Conservation (phyloP, 371 early-diverging fungal species). For the Nematocida sp. region DNA sequence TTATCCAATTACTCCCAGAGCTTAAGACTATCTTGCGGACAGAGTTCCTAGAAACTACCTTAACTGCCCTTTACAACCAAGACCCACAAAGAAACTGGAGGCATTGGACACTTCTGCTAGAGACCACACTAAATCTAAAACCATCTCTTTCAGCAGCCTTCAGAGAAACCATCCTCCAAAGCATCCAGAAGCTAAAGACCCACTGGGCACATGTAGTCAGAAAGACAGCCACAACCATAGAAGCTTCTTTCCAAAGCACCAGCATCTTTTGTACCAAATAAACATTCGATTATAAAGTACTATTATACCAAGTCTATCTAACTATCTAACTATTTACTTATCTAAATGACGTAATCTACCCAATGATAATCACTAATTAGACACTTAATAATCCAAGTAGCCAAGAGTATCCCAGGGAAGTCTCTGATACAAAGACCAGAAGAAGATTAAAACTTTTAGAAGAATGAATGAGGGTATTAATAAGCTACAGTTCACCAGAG, state of each 20-base stretch:
- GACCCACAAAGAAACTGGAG: conserved; percentile 43
- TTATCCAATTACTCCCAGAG: neutral
- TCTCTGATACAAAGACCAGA: too few species aligned
- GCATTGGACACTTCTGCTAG: conserved; percentile 26
- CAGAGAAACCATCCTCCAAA: neutral
- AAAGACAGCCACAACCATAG: neutral
- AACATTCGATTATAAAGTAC: neutral
- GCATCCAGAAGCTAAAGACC: conserved; percentile 5
- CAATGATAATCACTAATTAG: too few species aligned
- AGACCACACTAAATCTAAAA: neutral
- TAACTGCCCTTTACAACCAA: conserved; percentile 2
- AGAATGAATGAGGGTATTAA: neutral
- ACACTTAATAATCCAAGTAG: too few species aligned
- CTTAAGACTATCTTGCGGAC: neutral
- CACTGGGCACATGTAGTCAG: conserved; percentile 43
- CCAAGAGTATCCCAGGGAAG: too few species aligned
- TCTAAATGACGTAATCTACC: too few species aligned
- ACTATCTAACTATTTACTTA: too few species aligned
- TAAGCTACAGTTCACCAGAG: neutral
- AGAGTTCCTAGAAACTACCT: neutral
- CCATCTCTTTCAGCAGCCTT: neutral
- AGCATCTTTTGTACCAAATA: neutral
- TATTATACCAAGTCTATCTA: too few species aligned
- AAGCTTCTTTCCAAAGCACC: neutral
- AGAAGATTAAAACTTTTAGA: too few species aligned